Base-by-base conservation (phyloP, 2,329 filamentous ascomycete species). In the Xylariaceae sp. region DNA sequence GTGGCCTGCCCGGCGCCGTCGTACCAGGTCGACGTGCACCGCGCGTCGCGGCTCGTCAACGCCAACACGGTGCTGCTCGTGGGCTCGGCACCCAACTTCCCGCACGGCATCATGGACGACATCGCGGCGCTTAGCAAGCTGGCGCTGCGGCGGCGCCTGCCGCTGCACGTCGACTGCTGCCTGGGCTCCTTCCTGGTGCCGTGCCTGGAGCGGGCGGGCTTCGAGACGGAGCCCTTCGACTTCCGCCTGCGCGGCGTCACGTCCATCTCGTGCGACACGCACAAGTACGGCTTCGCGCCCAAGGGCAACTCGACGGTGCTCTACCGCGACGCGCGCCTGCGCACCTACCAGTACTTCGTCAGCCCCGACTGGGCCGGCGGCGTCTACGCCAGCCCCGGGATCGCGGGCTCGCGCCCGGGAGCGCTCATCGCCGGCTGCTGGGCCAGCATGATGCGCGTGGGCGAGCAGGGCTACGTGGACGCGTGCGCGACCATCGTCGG, bases 211-310 rank as follows among this genome's bases (percentile, higher is more conserved):
- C 85, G 84, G 54, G 88, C 92, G n/a, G 92, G 92, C 28, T 96
- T 94, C 59, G 86, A 93, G 42, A 75, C 83, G 15, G 78, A 83
- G 47, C 79, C 78, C 5, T 96, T 96, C 55, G 92, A 98, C 60
- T 98, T 98, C 75, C 79, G 84, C 36, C 78, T 93, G 38, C 87
- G 85, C 47, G 92, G 92, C 49, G 92, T 98, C 23, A 95, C 90
- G 3, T 90, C 83, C 59, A 96, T 98, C 59, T 88, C 80, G 46
- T 93, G 89, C 59, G 92, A 98, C 58, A 98, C 92, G 3, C 92
- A 98, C 73, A 98, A 98, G 61, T 98, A 98, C 58, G 92, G 92
- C 23, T 98, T 98, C 56, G 92, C 92, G 1, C 92, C 92, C 33
- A 98, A 98, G 67, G 92, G 92, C 47, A 98, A 94, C 71, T 92